phyloP scores from a whole-genome alignment of 352 stramenopile genomes.

The Phytophthora macrochlamydospora region DNA sequence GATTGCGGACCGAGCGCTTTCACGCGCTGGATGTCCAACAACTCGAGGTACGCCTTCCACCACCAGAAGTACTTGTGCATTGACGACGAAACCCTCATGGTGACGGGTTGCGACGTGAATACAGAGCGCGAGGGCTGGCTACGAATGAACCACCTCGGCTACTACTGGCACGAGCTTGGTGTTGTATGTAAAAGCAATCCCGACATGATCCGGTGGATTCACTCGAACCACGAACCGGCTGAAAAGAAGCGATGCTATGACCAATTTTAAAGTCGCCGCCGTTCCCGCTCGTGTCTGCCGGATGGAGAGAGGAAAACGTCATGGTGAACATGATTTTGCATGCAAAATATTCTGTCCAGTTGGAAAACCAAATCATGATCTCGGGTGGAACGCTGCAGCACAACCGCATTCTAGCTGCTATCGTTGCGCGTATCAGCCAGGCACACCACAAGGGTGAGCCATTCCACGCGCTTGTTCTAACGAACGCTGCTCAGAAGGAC shows the following conservation, averaged over 20 bases:
- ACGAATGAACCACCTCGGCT: conserved; percentile 58
- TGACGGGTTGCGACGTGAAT: conserved; percentile 82
- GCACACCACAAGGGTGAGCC: conserved; percentile 36
- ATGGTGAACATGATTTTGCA: conserved; percentile 86
- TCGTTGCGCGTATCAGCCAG: conserved; percentile 56
- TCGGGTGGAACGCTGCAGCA: conserved; percentile 71
- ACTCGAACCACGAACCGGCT: conserved; percentile 50
- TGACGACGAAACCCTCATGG: conserved; percentile 67
- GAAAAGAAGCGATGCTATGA: conserved; percentile 60
- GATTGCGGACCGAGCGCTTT: conserved; percentile 59
- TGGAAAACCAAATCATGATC: conserved; percentile 87
- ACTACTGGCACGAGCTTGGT: conserved; percentile 83
- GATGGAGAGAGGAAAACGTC: conserved; percentile 78
- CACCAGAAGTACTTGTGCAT: conserved; percentile 84
- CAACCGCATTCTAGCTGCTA: conserved; percentile 72
- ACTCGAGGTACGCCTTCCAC: conserved; percentile 84
- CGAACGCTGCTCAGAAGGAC: conserved; percentile 78
- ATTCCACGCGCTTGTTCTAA: conserved; percentile 73
- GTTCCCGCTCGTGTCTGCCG: conserved; percentile 74
- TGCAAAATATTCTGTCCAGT: conserved; percentile 62
- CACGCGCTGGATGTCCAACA: conserved; percentile 68
- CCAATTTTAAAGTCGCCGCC: conserved; percentile 57
- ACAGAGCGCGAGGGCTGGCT: conserved; percentile 73
- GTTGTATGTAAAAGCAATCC: conserved; percentile 54
- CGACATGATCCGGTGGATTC: conserved; percentile 69